Conservation (phyloP, 441 rosid genomes). For the Erysimum cheiri region DNA sequence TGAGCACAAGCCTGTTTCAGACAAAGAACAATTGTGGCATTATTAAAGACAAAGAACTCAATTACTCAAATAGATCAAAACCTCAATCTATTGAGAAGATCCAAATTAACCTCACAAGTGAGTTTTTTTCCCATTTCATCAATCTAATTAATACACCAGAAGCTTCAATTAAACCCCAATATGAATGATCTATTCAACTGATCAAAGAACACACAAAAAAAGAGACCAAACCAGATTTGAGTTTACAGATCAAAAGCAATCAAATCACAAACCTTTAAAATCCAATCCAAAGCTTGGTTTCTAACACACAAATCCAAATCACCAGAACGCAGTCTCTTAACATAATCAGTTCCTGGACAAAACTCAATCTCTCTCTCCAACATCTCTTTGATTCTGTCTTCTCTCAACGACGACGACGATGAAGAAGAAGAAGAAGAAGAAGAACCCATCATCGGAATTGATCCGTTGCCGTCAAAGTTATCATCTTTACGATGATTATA, state of each 20-base stretch:
- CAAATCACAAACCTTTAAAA: slow-evolving; percentile 49
- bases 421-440: slow-evolving; percentile 31
- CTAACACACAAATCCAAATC: slow-evolving; percentile 51
- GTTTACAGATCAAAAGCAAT: slow-evolving; percentile 1
- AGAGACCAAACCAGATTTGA: slow-evolving; percentile 8
- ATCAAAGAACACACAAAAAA: not conserved
- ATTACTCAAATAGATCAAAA: slow-evolving; percentile 33
- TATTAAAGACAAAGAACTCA: slow-evolving; percentile 33
- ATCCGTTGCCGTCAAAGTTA: slow-evolving; percentile 35
- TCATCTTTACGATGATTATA: slow-evolving; percentile 29
- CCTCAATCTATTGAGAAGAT: slow-evolving; percentile 32
- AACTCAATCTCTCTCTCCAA: slow-evolving; percentile 48
- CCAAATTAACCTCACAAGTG: slow-evolving; percentile 10
- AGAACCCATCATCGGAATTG: slow-evolving; percentile 48
- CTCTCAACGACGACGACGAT: slow-evolving; percentile 28
- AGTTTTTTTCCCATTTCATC: not conserved
- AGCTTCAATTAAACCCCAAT: not conserved
- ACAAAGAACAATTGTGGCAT: slow-evolving; percentile 29
- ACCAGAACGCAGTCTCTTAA: slow-evolving; percentile 50
- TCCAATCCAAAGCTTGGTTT: slow-evolving; percentile 59
- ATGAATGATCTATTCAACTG: slow-evolving; percentile 24
- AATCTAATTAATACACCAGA: slow-evolving; percentile 24
- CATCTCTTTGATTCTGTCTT: slow-evolving; percentile 46
- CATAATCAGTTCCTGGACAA: slow-evolving; percentile 53
- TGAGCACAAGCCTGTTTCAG: slow-evolving; percentile 53